Conservation (phyloP, 768 basidiomycete genomes). For the Postia placenta region DNA sequence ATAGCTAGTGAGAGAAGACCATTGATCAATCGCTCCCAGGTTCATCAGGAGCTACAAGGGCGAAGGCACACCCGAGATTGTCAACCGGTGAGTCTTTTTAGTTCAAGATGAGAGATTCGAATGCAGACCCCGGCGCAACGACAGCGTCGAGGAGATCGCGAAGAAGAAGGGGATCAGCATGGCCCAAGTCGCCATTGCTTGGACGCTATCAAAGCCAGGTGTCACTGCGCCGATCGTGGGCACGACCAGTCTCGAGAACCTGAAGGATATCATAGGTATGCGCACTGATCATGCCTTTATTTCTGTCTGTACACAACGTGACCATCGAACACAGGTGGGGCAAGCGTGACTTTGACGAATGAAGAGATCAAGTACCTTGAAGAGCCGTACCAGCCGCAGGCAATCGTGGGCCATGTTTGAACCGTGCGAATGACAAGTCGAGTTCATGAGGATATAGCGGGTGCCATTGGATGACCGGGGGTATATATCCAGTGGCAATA, state of each 20-base stretch:
- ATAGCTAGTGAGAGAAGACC: no score
- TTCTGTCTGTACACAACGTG: not conserved
- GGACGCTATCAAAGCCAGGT: slow-evolving; percentile 17
- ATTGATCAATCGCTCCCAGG: no score
- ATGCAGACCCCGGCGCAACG: no score
- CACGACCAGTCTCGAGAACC: slow-evolving; percentile 30
- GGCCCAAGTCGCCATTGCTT: slow-evolving; percentile 29
- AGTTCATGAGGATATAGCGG: no score
- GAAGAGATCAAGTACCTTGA: slow-evolving; percentile 52
- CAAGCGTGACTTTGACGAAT: slow-evolving; percentile 40
- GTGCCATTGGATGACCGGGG: no score
- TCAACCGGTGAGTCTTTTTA: slow-evolving; percentile 10
- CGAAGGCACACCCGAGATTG: slow-evolving; percentile 10
- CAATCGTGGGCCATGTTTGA: slow-evolving; percentile 45
- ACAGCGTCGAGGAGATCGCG: slow-evolving; percentile 34
- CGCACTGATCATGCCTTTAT: not conserved
- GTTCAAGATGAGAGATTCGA: not conserved
- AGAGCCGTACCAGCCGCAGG: slow-evolving; percentile 43
- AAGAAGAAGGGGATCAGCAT: slow-evolving; percentile 30
- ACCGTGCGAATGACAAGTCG: no score
- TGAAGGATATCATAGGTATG: slow-evolving; percentile 33
- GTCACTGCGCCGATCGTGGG: slow-evolving; percentile 39
- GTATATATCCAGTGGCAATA: no score
- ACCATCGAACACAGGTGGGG: slow-evolving; percentile 27
- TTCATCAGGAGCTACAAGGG: slow-evolving; percentile 11